phyloP scores from a whole-genome alignment of 2,329 filamentous ascomycete genomes.

The Thielaviopsis musarum region DNA sequence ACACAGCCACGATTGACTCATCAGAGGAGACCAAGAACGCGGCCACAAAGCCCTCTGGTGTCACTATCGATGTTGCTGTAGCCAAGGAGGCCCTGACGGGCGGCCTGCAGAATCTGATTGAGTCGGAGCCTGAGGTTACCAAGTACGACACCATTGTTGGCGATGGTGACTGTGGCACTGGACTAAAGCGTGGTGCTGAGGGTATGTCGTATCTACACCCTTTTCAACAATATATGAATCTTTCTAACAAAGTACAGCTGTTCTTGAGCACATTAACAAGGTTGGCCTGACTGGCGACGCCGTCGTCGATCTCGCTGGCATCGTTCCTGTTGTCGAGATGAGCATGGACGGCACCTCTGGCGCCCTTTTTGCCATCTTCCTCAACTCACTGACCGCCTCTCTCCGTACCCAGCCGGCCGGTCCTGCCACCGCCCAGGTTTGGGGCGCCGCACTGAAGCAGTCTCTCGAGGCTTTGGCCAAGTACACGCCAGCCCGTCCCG shows the following conservation, averaged over 20 bases:
- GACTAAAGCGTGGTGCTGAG: conserved; percentile 75
- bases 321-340: conserved; percentile 37
- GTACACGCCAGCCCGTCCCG: conserved; percentile 80
- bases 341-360: conserved; percentile 47
- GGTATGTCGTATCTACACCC: conserved; percentile 22
- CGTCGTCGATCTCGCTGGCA: conserved; percentile 33
- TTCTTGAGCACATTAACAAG: conserved; percentile 32
- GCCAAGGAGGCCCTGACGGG: conserved; percentile 36
- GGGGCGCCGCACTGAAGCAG: conserved; percentile 51
- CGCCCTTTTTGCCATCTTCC: conserved; percentile 60
- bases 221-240: neutral
- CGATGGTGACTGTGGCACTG: conserved; percentile 80
- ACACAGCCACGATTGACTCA: conserved; percentile 22
- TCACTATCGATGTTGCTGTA: conserved; percentile 33
- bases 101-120: conserved; percentile 45
- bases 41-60: conserved; percentile 26
- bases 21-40: conserved; percentile 20
- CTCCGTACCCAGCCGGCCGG: conserved; percentile 28
- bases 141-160: conserved; percentile 69
- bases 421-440: conserved; percentile 24
- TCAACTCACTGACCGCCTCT: conserved; percentile 64
- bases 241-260: conserved; percentile 24
- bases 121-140: conserved; percentile 54
- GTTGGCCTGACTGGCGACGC: conserved; percentile 32
- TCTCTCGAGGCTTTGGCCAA: conserved; percentile 54